Evolutionary conservation across 805 yeast species (phyloP).

Genomic region (Kodamaea restingae): DNA sequence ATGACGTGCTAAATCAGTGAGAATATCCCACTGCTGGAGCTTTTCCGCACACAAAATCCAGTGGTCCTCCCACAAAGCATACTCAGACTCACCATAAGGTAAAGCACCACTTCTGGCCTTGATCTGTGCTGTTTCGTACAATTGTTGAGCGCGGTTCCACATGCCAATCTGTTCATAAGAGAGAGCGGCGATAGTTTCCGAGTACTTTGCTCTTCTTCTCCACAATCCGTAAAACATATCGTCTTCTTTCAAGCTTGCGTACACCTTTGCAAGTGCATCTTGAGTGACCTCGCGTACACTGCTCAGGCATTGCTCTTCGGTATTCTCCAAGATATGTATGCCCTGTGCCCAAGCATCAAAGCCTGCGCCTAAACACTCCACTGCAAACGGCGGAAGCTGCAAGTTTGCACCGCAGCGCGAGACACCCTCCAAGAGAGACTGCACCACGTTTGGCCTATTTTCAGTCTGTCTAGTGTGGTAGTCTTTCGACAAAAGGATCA

Average conservation of each 20-base stretch:
- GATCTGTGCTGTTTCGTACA: constrained; percentile 94
- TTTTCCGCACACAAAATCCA: constrained; percentile 98
- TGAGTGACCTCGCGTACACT: constrained; percentile 81
- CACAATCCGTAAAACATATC: constrained; percentile 97
- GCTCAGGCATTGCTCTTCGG: constrained; percentile 50
- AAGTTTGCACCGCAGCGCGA: constrained; percentile 58
- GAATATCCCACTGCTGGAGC: constrained; percentile 95
- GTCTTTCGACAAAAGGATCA: constrained; percentile 78
- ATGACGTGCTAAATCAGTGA: constrained; percentile 94
- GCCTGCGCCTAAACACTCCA: constrained; percentile 81
- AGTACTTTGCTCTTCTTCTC: constrained; percentile 93
- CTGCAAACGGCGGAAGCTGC: constrained; percentile 89
- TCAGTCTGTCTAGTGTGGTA: constrained; percentile 91
- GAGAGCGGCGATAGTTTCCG: constrained; percentile 88
- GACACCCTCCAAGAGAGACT: constrained; percentile 79
- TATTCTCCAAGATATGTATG: constrained; percentile 74
- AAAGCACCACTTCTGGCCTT: constrained; percentile 92
- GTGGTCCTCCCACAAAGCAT: constrained; percentile 96
- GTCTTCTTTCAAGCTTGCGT: constrained; percentile 83
- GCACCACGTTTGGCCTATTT: constrained; percentile 80
- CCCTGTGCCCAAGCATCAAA: constrained; percentile 92
- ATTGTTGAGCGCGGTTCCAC: constrained; percentile 90
- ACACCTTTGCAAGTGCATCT: constrained; percentile 88
- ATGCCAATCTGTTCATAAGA: constrained; percentile 93
- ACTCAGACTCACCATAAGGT: constrained; percentile 94